Conservation (phyloP, 2,329 filamentous ascomycete species). For the Penicillium freii region DNA sequence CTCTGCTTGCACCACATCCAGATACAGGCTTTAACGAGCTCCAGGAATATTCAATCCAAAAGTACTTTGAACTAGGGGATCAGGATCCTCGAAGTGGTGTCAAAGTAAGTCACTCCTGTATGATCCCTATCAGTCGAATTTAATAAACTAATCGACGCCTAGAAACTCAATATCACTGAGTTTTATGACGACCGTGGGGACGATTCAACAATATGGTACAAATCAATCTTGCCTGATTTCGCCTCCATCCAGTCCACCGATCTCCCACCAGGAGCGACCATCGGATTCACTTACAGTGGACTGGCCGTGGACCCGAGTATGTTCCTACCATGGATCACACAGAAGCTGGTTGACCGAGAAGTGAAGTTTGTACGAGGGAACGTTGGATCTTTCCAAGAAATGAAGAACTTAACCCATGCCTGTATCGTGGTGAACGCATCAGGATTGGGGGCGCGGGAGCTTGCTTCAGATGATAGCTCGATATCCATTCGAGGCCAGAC, state of each 20-base stretch:
- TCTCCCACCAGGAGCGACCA: neutral
- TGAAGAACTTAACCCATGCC: neutral
- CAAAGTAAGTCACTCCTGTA: neutral
- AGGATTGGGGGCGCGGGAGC: neutral
- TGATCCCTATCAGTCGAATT: neutral
- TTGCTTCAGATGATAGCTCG: neutral
- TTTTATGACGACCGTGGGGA: neutral
- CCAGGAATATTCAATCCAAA: neutral
- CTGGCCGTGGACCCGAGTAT: neutral
- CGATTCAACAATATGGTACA: neutral
- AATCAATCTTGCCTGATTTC: neutral
- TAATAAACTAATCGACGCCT: neutral
- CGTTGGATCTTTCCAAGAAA: neutral
- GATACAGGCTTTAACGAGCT: neutral
- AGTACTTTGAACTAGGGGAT: neutral
- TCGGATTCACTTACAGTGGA: neutral
- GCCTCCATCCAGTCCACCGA: neutral
- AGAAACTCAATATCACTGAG: neutral
- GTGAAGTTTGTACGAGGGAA: neutral
- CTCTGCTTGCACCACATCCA: neutral
- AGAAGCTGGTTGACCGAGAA: neutral
- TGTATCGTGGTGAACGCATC: neutral
- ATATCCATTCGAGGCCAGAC: neutral
- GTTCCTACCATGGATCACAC: neutral
- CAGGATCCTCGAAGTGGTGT: neutral